Conservation (phyloP, 305 asterid species). For the Andrographis paniculata region DNA sequence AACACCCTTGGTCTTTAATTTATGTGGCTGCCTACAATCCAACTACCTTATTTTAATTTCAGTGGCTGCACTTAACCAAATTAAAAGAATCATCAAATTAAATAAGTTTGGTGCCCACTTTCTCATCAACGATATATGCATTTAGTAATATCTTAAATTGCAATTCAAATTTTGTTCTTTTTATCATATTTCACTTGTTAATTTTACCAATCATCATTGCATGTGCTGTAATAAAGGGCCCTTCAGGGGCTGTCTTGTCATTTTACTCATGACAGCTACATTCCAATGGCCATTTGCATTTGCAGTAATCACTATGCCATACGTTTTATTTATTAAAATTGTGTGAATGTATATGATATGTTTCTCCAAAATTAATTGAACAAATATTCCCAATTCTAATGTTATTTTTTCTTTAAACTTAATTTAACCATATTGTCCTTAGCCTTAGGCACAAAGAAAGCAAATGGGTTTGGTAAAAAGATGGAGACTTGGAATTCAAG, state of each 20-base stretch:
- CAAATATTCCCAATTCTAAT: no score
- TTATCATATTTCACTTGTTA: no score
- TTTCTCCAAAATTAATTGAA: no score
- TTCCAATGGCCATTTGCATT: not conserved
- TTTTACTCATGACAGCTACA: not conserved
- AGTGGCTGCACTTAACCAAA: conserved; percentile 18
- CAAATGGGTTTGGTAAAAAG: conserved; percentile 30
- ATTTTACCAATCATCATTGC: not conserved
- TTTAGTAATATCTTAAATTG: conserved; percentile 4
- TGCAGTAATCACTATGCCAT: no score
- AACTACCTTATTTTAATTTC: conserved; percentile 27
- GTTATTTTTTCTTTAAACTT: no score
- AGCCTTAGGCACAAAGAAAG: conserved; percentile 34
- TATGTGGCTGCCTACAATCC: conserved; percentile 13
- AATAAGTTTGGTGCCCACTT: conserved; percentile 6
- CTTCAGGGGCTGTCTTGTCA: not conserved
- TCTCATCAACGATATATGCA: conserved; percentile 11
- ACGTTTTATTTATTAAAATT: no score
- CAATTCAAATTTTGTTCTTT: not conserved
- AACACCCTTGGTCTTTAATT: conserved; percentile 21
- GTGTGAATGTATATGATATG: no score
- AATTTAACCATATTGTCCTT: no score
- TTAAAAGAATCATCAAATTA: not conserved
- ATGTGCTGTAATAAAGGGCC: not conserved
- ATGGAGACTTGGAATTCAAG: conserved; percentile 23